A percentile compares a stretch with the other conserved stretches of the same genome.
These are phyloP conservation scores for Hypoxylon cercidicola DNA, from an alignment of 495 filamentous ascomycete genomes.

Conservation along the genomic window DNA sequence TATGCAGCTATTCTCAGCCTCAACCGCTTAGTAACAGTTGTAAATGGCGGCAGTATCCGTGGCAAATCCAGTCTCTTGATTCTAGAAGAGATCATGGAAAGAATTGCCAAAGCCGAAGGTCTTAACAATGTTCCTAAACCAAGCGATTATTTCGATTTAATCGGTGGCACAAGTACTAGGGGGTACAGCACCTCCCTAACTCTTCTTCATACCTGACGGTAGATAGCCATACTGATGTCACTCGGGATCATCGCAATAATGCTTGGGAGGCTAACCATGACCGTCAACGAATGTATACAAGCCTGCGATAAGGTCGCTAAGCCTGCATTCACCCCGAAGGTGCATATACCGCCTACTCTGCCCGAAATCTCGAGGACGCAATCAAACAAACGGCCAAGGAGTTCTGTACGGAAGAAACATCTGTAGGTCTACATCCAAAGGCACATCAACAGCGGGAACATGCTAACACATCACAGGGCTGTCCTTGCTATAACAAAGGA, in stretches of 20 bases:
- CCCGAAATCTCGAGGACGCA: constrained; percentile 35
- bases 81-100: constrained; percentile 46
- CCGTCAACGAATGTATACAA: constrained; percentile 41
- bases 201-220: background rate
- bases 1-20: background rate
- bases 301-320: constrained; percentile 39
- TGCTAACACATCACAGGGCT: constrained; percentile 21
- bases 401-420: constrained; percentile 18
- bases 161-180: constrained; percentile 50
- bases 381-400: constrained; percentile 31
- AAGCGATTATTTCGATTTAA: constrained; percentile 48
- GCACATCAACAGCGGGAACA: background rate
- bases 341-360: constrained; percentile 28
- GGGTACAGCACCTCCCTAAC: constrained; percentile 32
- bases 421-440: constrained; percentile 12
- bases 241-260: constrained; percentile 51
- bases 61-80: constrained; percentile 49
- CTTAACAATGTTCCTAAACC: constrained; percentile 41
- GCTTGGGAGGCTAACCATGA: constrained; percentile 49
- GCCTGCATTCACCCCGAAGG: constrained; percentile 37
- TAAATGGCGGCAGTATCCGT: constrained; percentile 51
- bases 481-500: constrained; percentile 35
- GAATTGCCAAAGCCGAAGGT: constrained; percentile 16
- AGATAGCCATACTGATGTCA: background rate
- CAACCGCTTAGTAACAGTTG: background rate